phyloP scores from a whole-genome alignment of 257 asterid genomes.

The Plantago elongata region DNA sequence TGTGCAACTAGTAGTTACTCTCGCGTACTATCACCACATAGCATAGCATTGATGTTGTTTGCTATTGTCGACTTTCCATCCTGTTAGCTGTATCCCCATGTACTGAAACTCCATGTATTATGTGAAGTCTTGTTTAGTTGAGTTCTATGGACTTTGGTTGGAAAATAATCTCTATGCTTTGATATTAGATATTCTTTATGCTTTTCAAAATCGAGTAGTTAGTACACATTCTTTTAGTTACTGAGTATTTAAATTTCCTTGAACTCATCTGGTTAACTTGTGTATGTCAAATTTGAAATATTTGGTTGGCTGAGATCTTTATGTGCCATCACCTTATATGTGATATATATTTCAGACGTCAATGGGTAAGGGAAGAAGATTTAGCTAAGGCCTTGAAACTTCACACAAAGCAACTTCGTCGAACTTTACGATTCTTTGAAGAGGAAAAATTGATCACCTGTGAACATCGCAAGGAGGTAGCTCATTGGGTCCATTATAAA shows the following conservation, averaged over 20 bases:
- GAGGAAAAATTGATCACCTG: constrained; percentile 89
- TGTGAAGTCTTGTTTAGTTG: neutral
- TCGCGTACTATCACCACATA: no score
- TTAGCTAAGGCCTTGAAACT: constrained; percentile 96
- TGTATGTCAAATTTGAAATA: neutral
- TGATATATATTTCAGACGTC: constrained; percentile 51
- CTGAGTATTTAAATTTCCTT: neutral
- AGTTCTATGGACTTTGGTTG: neutral
- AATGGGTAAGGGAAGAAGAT: constrained; percentile 97
- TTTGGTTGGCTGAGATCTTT: constrained; percentile 13
- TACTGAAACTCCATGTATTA: neutral
- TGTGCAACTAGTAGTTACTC: no score
- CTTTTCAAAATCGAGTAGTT: constrained; percentile 2
- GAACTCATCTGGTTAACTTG: neutral
- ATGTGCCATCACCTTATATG: constrained; percentile 16
- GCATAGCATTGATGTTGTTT: neutral
- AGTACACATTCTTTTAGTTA: neutral
- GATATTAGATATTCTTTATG: constrained; percentile 1
- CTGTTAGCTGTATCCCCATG: neutral
- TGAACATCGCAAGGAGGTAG: constrained; percentile 97
- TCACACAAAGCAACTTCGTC: constrained; percentile 94
- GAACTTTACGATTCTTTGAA: constrained; percentile 86
- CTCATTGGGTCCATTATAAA: constrained; percentile 10
- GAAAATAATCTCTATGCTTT: neutral
- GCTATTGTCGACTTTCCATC: neutral